Percentiles rank a stretch among this genome's conserved stretches.
phyloP scores from a whole-genome alignment of 176 grass and related monocot species.

The Oryza australiensis region DNA sequence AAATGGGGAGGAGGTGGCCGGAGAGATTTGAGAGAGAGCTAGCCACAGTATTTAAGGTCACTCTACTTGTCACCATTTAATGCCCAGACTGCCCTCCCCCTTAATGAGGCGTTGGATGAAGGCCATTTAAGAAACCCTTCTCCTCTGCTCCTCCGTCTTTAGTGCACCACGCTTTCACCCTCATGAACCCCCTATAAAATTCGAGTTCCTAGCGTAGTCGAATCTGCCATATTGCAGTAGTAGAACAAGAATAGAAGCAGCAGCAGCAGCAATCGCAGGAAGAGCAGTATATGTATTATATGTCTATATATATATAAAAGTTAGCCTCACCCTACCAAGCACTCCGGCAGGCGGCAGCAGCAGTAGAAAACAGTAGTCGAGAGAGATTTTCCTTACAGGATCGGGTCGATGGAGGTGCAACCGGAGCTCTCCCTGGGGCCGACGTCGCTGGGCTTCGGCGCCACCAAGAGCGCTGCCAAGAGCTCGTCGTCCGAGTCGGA shows the following conservation, averaged over 20 bases:
- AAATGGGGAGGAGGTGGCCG: constrained; percentile 74
- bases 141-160: constrained; percentile 26
- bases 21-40: constrained; percentile 55
- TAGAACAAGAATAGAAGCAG: not conserved
- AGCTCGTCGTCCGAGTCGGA: constrained; percentile 80
- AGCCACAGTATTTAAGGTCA: constrained; percentile 70
- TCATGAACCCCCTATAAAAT: constrained; percentile 64
- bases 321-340: not conserved
- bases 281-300: not conserved
- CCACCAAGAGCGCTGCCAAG: constrained; percentile 25
- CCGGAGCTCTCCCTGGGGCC: constrained; percentile 76
- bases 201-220: constrained; percentile 25
- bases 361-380: constrained; percentile 6
- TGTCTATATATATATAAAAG: not conserved
- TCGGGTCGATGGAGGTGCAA: constrained; percentile 38
- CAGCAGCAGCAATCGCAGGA: not conserved
- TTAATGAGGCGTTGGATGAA: constrained; percentile 87
- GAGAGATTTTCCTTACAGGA: constrained; percentile 1
- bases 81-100: constrained; percentile 65
- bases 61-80: constrained; percentile 81
- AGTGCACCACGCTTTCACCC: constrained; percentile 50
- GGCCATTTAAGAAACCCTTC: constrained; percentile 56
- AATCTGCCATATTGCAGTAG: not conserved
- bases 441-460: constrained; percentile 10
- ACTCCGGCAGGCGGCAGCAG: not conserved